A percentile compares a stretch with the other conserved stretches of the same genome.
These are phyloP conservation scores for Lentinula guzmanii DNA, from an alignment of 768 basidiomycete genomes.

Conservation along the genomic window DNA sequence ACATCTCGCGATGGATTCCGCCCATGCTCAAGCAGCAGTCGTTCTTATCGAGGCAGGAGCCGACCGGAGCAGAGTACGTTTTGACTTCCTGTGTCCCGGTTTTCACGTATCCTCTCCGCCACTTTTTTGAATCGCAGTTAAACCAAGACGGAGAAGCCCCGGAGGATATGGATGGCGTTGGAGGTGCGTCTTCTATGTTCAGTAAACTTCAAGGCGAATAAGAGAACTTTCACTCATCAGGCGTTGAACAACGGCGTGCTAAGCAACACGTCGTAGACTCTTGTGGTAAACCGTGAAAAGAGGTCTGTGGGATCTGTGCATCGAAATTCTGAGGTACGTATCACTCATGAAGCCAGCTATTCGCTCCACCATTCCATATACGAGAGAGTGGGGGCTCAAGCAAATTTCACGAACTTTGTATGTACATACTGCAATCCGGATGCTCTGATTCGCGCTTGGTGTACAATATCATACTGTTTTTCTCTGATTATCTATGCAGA, in stretches of 20 bases:
- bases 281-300: slow-evolving; percentile 53
- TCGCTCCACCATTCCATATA: too few species aligned
- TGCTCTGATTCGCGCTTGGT: too few species aligned
- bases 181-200: slow-evolving; percentile 27
- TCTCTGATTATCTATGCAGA: too few species aligned
- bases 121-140: slow-evolving; percentile 34
- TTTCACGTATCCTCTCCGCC: not conserved
- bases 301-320: too few species aligned
- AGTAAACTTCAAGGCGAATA: not conserved
- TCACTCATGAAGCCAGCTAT: too few species aligned
- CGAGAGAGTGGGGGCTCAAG: too few species aligned
- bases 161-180: slow-evolving; percentile 85
- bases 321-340: too few species aligned
- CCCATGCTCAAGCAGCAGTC: slow-evolving; percentile 87
- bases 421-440: too few species aligned
- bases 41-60: slow-evolving; percentile 92
- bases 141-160: slow-evolving; percentile 85
- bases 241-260: slow-evolving; percentile 77
- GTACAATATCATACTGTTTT: too few species aligned
- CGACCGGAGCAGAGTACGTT: slow-evolving; percentile 73
- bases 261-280: slow-evolving; percentile 68
- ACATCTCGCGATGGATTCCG: slow-evolving; percentile 96
- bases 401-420: too few species aligned
- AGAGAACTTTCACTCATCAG: not conserved
- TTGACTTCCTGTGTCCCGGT: slow-evolving; percentile 7